Base-by-base conservation (phyloP, 2,329 filamentous ascomycete species). In the Aspergillus fijiensis region DNA sequence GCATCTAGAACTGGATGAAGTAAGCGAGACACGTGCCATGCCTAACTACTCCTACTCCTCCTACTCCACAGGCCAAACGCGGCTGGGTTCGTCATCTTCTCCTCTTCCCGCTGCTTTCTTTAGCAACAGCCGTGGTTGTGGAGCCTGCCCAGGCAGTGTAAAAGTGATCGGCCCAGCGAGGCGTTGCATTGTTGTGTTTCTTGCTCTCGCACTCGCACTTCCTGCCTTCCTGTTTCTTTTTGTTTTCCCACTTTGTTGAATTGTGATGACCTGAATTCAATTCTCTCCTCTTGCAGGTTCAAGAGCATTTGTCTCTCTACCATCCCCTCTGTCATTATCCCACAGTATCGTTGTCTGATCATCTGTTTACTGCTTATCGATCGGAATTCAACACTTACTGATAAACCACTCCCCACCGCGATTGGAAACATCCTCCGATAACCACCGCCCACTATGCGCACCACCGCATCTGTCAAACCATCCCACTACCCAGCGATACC, bases 401-500 rank as follows among this genome's bases (percentile, higher is more conserved):
- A 55, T 49, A 47, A 45, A 31, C 47, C 54, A 50, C 47, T 4
- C 25, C 45, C 47, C 16, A 48, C 54, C 23, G 54, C 54, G 29
- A 27, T 19, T n/a, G 35, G 33, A 19, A 55, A 29, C 27, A 14
- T 19, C 16, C 2, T 10, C 19, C n/a, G 42, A 53, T 52, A 52
- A 16, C 39, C 57, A 29, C 9, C 25, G 12, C 49, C 48, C 61
- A 69, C 55, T 35, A 76, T 76, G 74, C 67, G 71, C 45, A 63
- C 67, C 49, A 67, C 63, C 49, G 42, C 53, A 62, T 73, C 72
- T 14, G 69, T 70, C 29, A 72, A 75, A 55, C 73, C 74, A 4
- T 79, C 77, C n/a, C 67, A 70, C 49, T 80, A 80, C 60, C 74
- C 76, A 21, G 48, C 70, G 2, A 56, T 77, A 10, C 68, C 76